Conservation (phyloP, 2,329 filamentous ascomycete species). For the Microdochium nivale region DNA sequence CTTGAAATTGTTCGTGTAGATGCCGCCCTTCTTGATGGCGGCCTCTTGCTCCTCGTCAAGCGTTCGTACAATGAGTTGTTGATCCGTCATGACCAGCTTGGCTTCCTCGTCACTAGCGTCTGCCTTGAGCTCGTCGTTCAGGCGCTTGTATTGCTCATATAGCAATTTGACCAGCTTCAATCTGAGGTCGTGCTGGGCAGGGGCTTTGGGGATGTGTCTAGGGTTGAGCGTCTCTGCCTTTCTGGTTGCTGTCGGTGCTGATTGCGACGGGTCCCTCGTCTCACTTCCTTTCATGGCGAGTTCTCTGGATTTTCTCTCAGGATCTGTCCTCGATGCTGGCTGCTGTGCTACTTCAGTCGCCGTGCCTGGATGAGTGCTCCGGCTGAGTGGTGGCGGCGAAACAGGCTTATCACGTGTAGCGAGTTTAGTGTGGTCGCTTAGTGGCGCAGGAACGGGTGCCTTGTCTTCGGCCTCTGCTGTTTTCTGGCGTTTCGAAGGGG, state of each 20-base stretch:
- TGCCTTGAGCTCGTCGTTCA: conserved; percentile 56
- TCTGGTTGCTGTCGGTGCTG: conserved; percentile 11
- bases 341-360: not conserved
- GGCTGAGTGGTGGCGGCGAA: not conserved
- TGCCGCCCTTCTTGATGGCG: conserved; percentile 55
- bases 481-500: conserved; percentile 1
- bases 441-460: not conserved
- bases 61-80: conserved; percentile 59
- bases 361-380: not conserved
- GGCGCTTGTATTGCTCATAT: conserved; percentile 54
- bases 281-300: not conserved
- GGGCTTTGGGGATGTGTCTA: conserved; percentile 49
- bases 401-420: not conserved
- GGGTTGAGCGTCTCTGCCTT: conserved; percentile 56
- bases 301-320: not conserved
- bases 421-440: not conserved
- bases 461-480: conserved; percentile 2
- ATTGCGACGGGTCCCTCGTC: not conserved
- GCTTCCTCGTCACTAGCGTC: conserved; percentile 37
- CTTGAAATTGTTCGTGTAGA: conserved; percentile 82
- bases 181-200: conserved; percentile 48
- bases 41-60: conserved; percentile 72
- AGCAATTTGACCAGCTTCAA: conserved; percentile 52
- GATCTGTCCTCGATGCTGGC: not conserved
- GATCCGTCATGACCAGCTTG: conserved; percentile 49